phyloP scores from a whole-genome alignment of 2,329 filamentous ascomycete genomes.

The Trichoderma guizhouense region DNA sequence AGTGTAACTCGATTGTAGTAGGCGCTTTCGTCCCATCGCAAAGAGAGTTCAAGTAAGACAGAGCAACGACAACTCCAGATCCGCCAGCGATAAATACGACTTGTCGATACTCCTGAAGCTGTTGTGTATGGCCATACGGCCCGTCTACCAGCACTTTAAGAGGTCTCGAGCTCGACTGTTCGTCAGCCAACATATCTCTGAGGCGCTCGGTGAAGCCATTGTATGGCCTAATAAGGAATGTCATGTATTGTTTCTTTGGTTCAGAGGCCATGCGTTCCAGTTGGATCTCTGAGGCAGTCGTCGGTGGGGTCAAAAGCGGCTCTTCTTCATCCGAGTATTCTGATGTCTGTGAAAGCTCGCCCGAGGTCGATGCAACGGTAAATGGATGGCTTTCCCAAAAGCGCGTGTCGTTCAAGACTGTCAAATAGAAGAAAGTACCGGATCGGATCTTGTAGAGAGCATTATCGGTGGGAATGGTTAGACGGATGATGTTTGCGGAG shows the following conservation, averaged over 20 bases:
- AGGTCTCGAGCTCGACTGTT: constrained; percentile 26
- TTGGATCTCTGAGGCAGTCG: neutral
- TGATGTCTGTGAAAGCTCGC: constrained; percentile 14
- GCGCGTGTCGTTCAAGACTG: constrained; percentile 37
- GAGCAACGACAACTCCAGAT: constrained; percentile 42
- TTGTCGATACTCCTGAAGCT: constrained; percentile 37
- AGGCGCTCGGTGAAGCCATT: constrained; percentile 43
- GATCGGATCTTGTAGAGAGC: constrained; percentile 35
- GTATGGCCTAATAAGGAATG: constrained; percentile 46
- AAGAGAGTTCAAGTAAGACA: constrained; percentile 37
- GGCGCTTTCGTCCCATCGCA: constrained; percentile 19
- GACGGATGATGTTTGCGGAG: constrained; percentile 40
- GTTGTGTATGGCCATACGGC: constrained; percentile 42
- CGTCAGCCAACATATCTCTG: constrained; percentile 27
- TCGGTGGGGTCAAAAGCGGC: constrained; percentile 30
- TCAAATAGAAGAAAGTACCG: constrained; percentile 46
- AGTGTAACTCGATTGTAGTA: constrained; percentile 36
- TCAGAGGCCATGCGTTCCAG: neutral
- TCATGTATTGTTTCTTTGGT: constrained; percentile 27
- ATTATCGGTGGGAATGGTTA: constrained; percentile 36
- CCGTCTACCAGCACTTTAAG: constrained; percentile 43
- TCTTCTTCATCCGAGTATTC: constrained; percentile 31
- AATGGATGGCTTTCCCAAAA: constrained; percentile 52
- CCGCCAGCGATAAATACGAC: constrained; percentile 45
- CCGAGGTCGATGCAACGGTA: constrained; percentile 38